A percentile compares a stretch with the other conserved stretches of the same genome.
These are phyloP conservation scores for Incumbomyces lentus DNA, from an alignment of 2,329 filamentous ascomycete genomes.

Conservation along the genomic window DNA sequence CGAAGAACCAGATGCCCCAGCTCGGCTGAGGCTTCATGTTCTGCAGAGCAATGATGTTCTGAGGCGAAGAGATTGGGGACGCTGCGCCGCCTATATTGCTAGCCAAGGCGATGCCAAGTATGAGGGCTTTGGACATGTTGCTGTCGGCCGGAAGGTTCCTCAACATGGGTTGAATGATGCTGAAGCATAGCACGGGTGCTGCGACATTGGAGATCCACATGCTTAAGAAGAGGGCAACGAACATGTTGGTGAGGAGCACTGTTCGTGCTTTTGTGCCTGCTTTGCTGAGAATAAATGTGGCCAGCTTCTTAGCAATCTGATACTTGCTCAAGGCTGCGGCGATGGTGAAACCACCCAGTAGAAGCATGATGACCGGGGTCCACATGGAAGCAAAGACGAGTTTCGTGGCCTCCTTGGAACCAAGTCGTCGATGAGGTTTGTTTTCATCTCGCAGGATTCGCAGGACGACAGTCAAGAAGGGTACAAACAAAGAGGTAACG, in stretches of 20 bases:
- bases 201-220: slow-evolving; percentile 99
- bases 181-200: slow-evolving; percentile 91
- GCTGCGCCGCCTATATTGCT: slow-evolving; percentile 95
- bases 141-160: slow-evolving; percentile 85
- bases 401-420: slow-evolving; percentile 67
- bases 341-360: slow-evolving; percentile 91
- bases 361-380: slow-evolving; percentile 97
- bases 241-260: slow-evolving; percentile 95
- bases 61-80: slow-evolving; percentile 90
- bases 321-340: slow-evolving; percentile 93
- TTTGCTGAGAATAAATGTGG: slow-evolving; percentile 91
- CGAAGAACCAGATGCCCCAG: slow-evolving; percentile 96
- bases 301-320: slow-evolving; percentile 94
- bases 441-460: slow-evolving; percentile 72
- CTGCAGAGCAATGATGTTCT: slow-evolving; percentile 91
- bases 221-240: slow-evolving; percentile 91
- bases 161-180: slow-evolving; percentile 93
- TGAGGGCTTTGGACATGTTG: slow-evolving; percentile 86
- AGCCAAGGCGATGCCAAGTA: slow-evolving; percentile 87
- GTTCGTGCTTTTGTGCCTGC: slow-evolving; percentile 82
- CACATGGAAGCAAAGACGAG: slow-evolving; percentile 95
- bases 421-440: slow-evolving; percentile 57
- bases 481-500: slow-evolving; percentile 86
- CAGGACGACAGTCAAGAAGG: slow-evolving; percentile 81
- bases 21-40: slow-evolving; percentile 89